A percentile compares a stretch with the other conserved stretches of the same genome.
These are phyloP conservation scores for Calocybe gambosa DNA, from an alignment of 1,284 basidiomycete species.

Conservation along the genomic window DNA sequence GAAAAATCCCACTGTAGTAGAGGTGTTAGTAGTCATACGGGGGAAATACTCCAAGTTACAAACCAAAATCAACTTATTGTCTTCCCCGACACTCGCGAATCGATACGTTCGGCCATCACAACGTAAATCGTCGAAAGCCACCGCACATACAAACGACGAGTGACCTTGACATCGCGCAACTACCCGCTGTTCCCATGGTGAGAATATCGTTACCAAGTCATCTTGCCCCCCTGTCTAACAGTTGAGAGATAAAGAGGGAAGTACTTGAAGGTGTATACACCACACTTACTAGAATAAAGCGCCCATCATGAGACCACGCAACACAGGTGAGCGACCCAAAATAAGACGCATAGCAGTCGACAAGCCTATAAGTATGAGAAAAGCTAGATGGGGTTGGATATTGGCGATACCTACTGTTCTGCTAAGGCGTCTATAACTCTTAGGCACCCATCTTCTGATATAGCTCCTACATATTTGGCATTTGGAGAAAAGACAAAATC, in stretches of 20 bases:
- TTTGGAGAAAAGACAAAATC: constrained; percentile 91
- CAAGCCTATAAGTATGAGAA: constrained; percentile 51
- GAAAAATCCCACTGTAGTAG: constrained; percentile 82
- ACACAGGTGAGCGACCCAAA: constrained; percentile 87
- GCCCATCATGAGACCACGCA: constrained; percentile 92
- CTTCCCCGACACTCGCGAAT: constrained; percentile 91
- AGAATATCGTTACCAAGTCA: constrained; percentile 90
- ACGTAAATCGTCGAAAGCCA: constrained; percentile 85
- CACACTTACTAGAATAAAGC: constrained; percentile 78
- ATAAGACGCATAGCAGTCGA: constrained; percentile 89
- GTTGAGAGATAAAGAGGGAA: constrained; percentile 1
- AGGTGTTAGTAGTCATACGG: constrained; percentile 6
- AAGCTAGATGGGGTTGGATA: constrained; percentile 7
- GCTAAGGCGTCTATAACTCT: constrained; percentile 81
- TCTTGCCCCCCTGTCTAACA: constrained; percentile 64
- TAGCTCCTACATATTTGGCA: constrained; percentile 78
- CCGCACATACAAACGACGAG: constrained; percentile 84
- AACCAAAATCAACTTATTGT: constrained; percentile 87
- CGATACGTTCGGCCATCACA: constrained; percentile 86
- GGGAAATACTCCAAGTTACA: constrained; percentile 17
- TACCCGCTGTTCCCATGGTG: constrained; percentile 85
- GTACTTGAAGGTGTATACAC: not conserved
- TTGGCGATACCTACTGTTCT: constrained; percentile 60
- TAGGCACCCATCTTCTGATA: constrained; percentile 85
- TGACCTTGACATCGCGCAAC: constrained; percentile 98